A percentile compares a stretch with the other conserved stretches of the same genome.
Conservation (phyloP, 2,329 filamentous ascomycete species). For the Zasmidium angulare region DNA sequence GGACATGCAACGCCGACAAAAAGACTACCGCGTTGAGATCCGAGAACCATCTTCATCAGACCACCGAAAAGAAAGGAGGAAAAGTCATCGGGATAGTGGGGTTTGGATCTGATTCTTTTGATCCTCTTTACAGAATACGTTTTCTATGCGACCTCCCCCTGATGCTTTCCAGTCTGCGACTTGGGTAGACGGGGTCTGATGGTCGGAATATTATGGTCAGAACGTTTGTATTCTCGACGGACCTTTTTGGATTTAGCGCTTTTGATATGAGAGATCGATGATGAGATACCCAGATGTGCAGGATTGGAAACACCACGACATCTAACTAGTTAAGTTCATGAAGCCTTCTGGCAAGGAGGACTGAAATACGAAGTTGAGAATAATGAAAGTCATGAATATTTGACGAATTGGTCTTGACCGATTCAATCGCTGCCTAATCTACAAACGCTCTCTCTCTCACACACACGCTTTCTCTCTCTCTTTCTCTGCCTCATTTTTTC, state of each 20-base stretch:
- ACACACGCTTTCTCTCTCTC: too few species aligned
- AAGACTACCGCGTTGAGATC: conserved; percentile 20
- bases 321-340: too few species aligned
- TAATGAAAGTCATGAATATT: too few species aligned
- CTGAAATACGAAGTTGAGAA: too few species aligned
- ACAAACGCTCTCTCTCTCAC: too few species aligned
- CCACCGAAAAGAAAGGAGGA: background rate
- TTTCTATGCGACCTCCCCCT: background rate
- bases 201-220: background rate
- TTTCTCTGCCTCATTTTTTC: too few species aligned
- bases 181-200: background rate
- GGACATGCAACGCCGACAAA: conserved; percentile 15
- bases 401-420: too few species aligned
- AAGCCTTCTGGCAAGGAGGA: too few species aligned
- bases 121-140: background rate
- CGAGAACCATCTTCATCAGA: conserved; percentile 14
- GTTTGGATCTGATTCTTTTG: background rate
- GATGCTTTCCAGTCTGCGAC: background rate
- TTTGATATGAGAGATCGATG: background rate
- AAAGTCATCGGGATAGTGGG: conserved; percentile 6
- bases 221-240: background rate
- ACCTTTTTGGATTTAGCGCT: conserved; percentile 3
- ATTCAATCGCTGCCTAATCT: too few species aligned
- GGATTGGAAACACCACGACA: background rate
- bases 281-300: conserved; percentile 1